Base-by-base conservation (phyloP, 306 rosid species). In the Rosa lucieae region DNA sequence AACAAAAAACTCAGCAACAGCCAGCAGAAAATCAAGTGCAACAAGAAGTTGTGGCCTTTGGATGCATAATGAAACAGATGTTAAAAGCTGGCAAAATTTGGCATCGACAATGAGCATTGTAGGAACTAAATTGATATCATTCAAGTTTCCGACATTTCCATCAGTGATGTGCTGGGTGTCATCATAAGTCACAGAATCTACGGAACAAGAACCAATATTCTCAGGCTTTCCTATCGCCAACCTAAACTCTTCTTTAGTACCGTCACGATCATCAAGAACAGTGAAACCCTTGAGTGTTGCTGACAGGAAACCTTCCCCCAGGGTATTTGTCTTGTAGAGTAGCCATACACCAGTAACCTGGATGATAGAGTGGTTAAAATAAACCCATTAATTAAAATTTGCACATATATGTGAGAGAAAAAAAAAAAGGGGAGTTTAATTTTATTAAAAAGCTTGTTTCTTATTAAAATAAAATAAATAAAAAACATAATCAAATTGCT, bases 21-120 rank as follows among this genome's bases (percentile, higher is more conserved):
- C 99, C 70, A 93, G 96, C 73, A 95, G 91, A 87, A 95, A 95
- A 86, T 95, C 99, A 72, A 95, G 93, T 52, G 97, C 94, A 80
- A 95, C 98, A 65, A 95, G 96, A 79, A 95, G 84, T 82, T 91
- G 97, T 74, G 98, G 99, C 86, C 97, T 89, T 85, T 95, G 99
- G 79, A 95, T 76, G 48, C 93, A 87, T 78, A 95, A 48, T 48
- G 96, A 91, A 82, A 93, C 84, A 73, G 81, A 81, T 26, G 91
- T 93, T 76, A 90, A 89, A 62, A 77, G 80, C 72, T 79, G 91
- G 71, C 82, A 79, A 74, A 91, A 84, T 82, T 88, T 95, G 46
- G 88, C 88, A 87, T 95, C 98, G 61, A 95, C 87, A 82, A 95
- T 91, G 77, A 95, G 92, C 99, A 95, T 95, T 1, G 99, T 83